Evolutionary conservation across 768 basidiomycete genomes (phyloP).

Genomic region (Pilatotrama ljubarskyi): DNA sequence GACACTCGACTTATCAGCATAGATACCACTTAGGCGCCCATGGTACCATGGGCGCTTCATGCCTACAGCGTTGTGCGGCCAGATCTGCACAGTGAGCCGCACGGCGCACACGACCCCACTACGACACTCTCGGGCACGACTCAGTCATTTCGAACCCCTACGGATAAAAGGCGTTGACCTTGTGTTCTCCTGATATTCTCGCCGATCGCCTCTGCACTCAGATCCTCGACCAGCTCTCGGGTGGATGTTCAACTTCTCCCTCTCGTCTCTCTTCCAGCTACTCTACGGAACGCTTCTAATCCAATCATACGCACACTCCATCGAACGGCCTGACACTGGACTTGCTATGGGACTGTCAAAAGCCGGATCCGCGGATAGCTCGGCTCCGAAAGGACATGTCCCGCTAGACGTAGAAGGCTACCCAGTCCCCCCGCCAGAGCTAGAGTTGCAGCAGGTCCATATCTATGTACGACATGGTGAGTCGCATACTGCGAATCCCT

Average conservation of each 20-base stretch:
- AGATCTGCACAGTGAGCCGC: not conserved
- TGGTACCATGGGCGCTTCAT: too few species aligned
- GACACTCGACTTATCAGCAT: not conserved
- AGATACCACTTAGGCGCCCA: not conserved
- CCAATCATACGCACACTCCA: constrained; percentile 3
- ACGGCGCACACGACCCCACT: not conserved
- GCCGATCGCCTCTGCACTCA: not conserved
- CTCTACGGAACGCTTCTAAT: constrained; percentile 17
- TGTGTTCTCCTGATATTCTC: too few species aligned
- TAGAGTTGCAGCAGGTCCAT: constrained; percentile 71
- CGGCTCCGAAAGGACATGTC: constrained; percentile 17
- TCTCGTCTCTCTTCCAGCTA: constrained; percentile 9
- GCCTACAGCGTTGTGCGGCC: not conserved
- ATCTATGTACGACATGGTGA: constrained; percentile 74
- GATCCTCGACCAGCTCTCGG: not conserved
- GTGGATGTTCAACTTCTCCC: constrained; percentile 12
- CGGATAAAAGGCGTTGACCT: too few species aligned
- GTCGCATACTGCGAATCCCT: constrained; percentile 25
- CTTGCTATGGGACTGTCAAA: constrained; percentile 6
- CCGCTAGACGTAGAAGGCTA: constrained; percentile 61
- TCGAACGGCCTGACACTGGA: not conserved
- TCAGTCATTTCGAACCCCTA: not conserved
- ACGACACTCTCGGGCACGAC: not conserved
- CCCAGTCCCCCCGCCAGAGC: constrained; percentile 52
- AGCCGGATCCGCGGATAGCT: not conserved